These are phyloP conservation scores for Harrya chromipes DNA, from an alignment of 768 basidiomycete species.

Conservation along the genomic window DNA sequence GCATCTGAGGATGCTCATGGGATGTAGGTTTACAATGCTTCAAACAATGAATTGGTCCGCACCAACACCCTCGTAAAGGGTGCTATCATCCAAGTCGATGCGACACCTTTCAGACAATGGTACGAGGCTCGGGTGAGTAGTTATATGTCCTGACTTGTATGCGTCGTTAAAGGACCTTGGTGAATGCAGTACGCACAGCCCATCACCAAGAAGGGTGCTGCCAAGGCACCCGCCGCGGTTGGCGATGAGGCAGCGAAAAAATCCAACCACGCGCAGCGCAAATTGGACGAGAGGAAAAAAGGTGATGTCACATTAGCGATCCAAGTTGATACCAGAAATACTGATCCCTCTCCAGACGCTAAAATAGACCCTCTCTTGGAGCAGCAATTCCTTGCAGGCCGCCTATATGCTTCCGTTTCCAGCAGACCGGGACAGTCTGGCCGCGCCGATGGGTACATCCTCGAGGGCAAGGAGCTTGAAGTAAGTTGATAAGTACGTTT, in stretches of 20 bases:
- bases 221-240: slow-evolving; percentile 52
- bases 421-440: slow-evolving; percentile 97
- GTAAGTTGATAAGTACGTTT: slow-evolving; percentile 43
- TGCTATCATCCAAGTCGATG: slow-evolving; percentile 96
- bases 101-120: slow-evolving; percentile 99
- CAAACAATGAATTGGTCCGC: slow-evolving; percentile 99
- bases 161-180: slow-evolving; percentile 1
- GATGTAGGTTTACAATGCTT: slow-evolving; percentile 90
- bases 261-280: slow-evolving; percentile 89
- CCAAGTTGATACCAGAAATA: neutral
- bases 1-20: slow-evolving; percentile 6
- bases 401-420: slow-evolving; percentile 89
- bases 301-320: slow-evolving; percentile 42
- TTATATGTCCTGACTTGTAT: neutral
- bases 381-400: slow-evolving; percentile 88
- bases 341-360: slow-evolving; percentile 52
- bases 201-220: slow-evolving; percentile 77
- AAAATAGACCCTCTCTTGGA: slow-evolving; percentile 92
- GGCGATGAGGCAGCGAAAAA: slow-evolving; percentile 66
- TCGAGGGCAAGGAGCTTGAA: slow-evolving; percentile 99
- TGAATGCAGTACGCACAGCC: slow-evolving; percentile 83
- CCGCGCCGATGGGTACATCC: slow-evolving; percentile 93
- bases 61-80: slow-evolving; percentile 99
- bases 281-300: slow-evolving; percentile 87
- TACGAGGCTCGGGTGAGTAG: slow-evolving; percentile 92